Base-by-base conservation (phyloP, 495 filamentous ascomycete species). In the Stereocaulon alpinum region DNA sequence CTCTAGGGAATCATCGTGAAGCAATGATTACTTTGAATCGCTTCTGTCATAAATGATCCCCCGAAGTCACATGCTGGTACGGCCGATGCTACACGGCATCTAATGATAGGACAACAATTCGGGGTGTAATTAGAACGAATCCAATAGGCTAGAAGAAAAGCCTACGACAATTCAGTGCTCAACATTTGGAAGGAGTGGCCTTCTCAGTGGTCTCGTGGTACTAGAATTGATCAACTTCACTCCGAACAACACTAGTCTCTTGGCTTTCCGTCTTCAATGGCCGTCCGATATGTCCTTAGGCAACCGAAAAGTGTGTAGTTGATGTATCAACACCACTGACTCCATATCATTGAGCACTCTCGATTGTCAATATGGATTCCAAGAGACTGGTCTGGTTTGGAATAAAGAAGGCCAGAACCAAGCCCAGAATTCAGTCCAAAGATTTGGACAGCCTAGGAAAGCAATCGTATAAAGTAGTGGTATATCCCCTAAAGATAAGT, bases 91-190 rank as follows among this genome's bases (percentile, higher is more conserved):
- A 5, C 59, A 62, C 61, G 87, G 88, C 0, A 83, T 80, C 10
- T 66, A 66, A 22, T 72, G 62, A 60, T 72, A 73, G 40, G 74
- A 69, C 30, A 81, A 67, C 9, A 77, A 72, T 52, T 77, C 77
- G 29, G 72, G 74, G 67, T 93, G 94, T 64, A 84, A 86, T 61
- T 83, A 91, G 0, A 94, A 70, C 67, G 93, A 88, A 62, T 86
- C 83, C 0, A 89, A 63, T 3, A 80, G 74, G 64, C 89, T 86
- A 0, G 87, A 88, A n/a, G 88, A 76, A 15, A 89, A 84, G 15
- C 93, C 71, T n/a, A 93, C 89, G 0, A 86, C 91, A 7, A 93
- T 75, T 67, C 94, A 89, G 69, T 95, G 91, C 56, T 93, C 89
- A 4, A 94, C 76, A 0, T 90, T 73, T 0, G 91, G 91, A 18